These are phyloP conservation scores for Powellomyces hirtus DNA, from an alignment of 192 early-diverging fungal species.

Conservation along the genomic window DNA sequence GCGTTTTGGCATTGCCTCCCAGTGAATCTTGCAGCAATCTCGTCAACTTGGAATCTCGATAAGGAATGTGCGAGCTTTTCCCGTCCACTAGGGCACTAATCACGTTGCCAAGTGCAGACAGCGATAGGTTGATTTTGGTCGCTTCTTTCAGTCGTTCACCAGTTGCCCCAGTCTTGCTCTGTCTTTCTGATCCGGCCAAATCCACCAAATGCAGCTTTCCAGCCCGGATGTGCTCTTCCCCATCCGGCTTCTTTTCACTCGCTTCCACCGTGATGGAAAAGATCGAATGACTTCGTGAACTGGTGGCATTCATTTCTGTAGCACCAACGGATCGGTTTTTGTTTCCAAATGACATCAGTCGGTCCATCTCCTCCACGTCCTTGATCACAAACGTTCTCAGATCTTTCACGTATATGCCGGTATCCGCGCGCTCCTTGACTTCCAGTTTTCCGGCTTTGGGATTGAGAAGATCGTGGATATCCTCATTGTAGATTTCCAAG, in stretches of 20 bases:
- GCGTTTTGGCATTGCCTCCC: slow-evolving; percentile 64
- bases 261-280: slow-evolving; percentile 64
- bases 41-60: slow-evolving; percentile 64
- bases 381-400: slow-evolving; percentile 54
- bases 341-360: slow-evolving; percentile 55
- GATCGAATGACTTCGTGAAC: slow-evolving; percentile 61
- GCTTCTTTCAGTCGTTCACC: slow-evolving; percentile 65
- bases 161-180: slow-evolving; percentile 60
- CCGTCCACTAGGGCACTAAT: slow-evolving; percentile 65
- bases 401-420: slow-evolving; percentile 66
- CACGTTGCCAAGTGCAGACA: slow-evolving; percentile 64
- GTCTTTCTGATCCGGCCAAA: slow-evolving; percentile 61
- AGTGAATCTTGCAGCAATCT: slow-evolving; percentile 63
- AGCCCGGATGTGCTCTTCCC: slow-evolving; percentile 52
- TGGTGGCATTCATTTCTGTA: slow-evolving; percentile 63
- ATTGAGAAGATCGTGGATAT: slow-evolving; percentile 81
- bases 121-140: slow-evolving; percentile 62
- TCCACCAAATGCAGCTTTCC: slow-evolving; percentile 66
- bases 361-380: slow-evolving; percentile 57
- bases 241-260: slow-evolving; percentile 46
- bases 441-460: slow-evolving; percentile 60
- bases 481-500: slow-evolving; percentile 94
- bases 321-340: slow-evolving; percentile 58
- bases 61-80: slow-evolving; percentile 60
- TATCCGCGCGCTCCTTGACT: slow-evolving; percentile 64